A percentile compares a stretch with the other conserved stretches of the same genome.
phyloP scores from a whole-genome alignment of 768 basidiomycete species.

The Steccherinum ochraceum region DNA sequence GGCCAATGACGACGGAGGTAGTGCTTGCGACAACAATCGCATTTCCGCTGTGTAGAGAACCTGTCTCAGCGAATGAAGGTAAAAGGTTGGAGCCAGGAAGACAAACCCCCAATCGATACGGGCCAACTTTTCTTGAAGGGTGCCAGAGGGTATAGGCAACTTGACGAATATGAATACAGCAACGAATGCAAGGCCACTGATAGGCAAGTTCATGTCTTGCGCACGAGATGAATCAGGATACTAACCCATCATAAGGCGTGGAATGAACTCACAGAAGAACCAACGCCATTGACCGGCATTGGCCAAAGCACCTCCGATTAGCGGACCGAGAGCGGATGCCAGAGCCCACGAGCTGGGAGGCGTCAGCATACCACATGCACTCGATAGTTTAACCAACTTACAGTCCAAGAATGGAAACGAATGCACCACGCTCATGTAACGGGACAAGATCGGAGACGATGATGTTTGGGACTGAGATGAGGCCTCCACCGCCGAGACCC shows the following conservation, averaged over 20 bases:
- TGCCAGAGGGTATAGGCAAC: slow-evolving; percentile 15
- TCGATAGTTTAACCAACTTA: slow-evolving; percentile 4
- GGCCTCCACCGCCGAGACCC: slow-evolving; percentile 21
- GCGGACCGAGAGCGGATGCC: slow-evolving; percentile 19
- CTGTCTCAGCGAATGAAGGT: background rate
- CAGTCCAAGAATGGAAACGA: slow-evolving; percentile 23
- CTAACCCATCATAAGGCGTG: too few species aligned
- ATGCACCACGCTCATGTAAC: slow-evolving; percentile 27
- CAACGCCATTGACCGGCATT: slow-evolving; percentile 20
- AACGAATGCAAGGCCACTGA: slow-evolving; percentile 16
- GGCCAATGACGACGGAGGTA: slow-evolving; percentile 11
- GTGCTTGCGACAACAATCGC: slow-evolving; percentile 17
- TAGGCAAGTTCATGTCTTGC: slow-evolving; percentile 22
- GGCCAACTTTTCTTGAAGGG: slow-evolving; percentile 15
- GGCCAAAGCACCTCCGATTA: slow-evolving; percentile 19
- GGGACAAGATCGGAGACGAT: slow-evolving; percentile 31
- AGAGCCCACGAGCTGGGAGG: slow-evolving; percentile 8
- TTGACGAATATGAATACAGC: slow-evolving; percentile 15
- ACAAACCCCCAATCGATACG: slow-evolving; percentile 25
- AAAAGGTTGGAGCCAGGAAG: background rate
- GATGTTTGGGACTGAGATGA: slow-evolving; percentile 21
- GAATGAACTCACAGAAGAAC: slow-evolving; percentile 24
- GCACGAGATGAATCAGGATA: background rate
- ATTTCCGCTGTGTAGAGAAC: slow-evolving; percentile 15
- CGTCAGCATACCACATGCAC: background rate